Evolutionary conservation across 176 grass and related monocot species (phyloP), one percentile per base, ranked within the genome.

Genomic region (Avena atlantica): DNA sequence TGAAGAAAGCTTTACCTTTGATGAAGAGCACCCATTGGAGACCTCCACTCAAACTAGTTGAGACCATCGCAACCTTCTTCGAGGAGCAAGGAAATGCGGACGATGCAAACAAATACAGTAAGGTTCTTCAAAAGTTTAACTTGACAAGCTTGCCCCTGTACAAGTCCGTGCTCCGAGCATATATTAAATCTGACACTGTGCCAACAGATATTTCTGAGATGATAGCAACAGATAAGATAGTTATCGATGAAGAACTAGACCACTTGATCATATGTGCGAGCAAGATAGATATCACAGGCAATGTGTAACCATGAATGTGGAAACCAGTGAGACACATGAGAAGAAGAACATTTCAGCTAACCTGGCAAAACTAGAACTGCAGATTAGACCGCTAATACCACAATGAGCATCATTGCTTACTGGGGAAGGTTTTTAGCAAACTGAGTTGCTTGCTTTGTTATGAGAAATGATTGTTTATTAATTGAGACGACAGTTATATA

Each of bases 11-110:
- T 79, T 89, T 95, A 5, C 81, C 87, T 27, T 53, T 93, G 74
- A 85, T 95, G 89, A 95, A 88, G 68, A 51, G 19, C 82, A 95
- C 91, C 56, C 83, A 90, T 61, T 95, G 89, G 89, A 98, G 89
- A 70, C 91, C 93, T 42, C 85, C 89, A 82, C 3, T 80, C 27
- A 68, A 68, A 75, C 53, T 92, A 50, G 6, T 93, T 63, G 87
- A 93, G 87, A 72, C 76, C 42, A 90, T 95, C 73, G 91, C 91
- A 47, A 76, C 91, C 51, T 82, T 93, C 88, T 93, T 93, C 8
- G 93, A 95, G 87, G 88, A 91, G 80, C 74, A 90, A 73, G 87
- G 95, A 3, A 86, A 59, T 51, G 52, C 70, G 3, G 85, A 79
- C 0, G 85, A 87, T 42, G 82, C 87, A 40, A 82, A 65, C 45